Percentiles rank a stretch among this genome's conserved stretches.
phyloP scores from a whole-genome alignment of 2,329 filamentous ascomycete species.

The Myotisia sp. region DNA sequence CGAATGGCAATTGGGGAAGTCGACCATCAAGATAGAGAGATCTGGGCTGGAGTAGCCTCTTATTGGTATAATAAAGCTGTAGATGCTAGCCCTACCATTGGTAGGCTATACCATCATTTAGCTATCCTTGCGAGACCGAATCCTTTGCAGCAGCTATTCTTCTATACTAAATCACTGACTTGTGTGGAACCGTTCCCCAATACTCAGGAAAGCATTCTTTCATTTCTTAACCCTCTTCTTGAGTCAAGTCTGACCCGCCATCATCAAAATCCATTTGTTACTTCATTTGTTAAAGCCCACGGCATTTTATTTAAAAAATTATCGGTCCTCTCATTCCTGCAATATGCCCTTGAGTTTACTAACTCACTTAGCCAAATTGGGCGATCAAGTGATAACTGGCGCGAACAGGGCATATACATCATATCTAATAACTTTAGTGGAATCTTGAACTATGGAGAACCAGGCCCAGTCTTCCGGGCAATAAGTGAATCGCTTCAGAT shows the following conservation, averaged over 20 bases:
- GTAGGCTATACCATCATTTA: conserved; percentile 74
- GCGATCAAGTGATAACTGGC: conserved; percentile 35
- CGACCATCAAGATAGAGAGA: conserved; percentile 58
- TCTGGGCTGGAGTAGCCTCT: conserved; percentile 65
- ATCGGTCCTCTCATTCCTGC: conserved; percentile 25
- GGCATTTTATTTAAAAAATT: conserved; percentile 33
- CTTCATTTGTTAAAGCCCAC: conserved; percentile 39
- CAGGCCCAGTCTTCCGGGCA: conserved; percentile 23
- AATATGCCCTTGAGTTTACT: conserved; percentile 29
- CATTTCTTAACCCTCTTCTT: conserved; percentile 40
- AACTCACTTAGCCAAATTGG: conserved; percentile 33
- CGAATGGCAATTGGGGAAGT: conserved; percentile 85
- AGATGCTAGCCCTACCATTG: conserved; percentile 59
- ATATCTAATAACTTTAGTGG: conserved; percentile 41
- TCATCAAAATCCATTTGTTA: conserved; percentile 10
- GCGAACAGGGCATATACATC: conserved; percentile 41
- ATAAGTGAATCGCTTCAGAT: conserved; percentile 12
- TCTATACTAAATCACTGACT: conserved; percentile 45
- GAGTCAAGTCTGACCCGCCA: conserved; percentile 15
- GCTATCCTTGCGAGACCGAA: conserved; percentile 51
- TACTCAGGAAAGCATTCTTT: conserved; percentile 42
- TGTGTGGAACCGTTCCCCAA: conserved; percentile 42
- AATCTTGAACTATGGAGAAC: conserved; percentile 41
- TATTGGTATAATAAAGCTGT: conserved; percentile 78
- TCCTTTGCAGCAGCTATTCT: conserved; percentile 43